phyloP scores from a whole-genome alignment of 176 grass and related monocot genomes.

The Hordeum vulgare region MorexV3_pseudomolecules_assembly NC_058523.1:138965471-138965970 shows the following conservation, averaged over 20 bases:
- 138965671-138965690: slow-evolving; percentile 13
- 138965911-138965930: slow-evolving; percentile 4
- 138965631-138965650: slow-evolving; percentile 9
- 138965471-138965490: too few species aligned
- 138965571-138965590: background rate
- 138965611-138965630: slow-evolving; percentile 34
- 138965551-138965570: background rate
- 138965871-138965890: background rate
- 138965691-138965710: slow-evolving; percentile 1
- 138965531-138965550: too few species aligned
- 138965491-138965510: background rate
- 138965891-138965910: background rate
- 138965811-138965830: slow-evolving; percentile 27
- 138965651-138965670: slow-evolving; percentile 22
- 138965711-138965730: background rate
- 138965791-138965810: slow-evolving; percentile 28
- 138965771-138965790: slow-evolving; percentile 27
- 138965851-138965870: background rate
- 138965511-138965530: background rate
- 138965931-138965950: background rate
- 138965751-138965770: slow-evolving; percentile 31
- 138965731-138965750: background rate
- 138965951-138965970: background rate
- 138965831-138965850: background rate
- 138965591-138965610: slow-evolving; percentile 40